Evolutionary conservation across 1,284 basidiomycete genomes (phyloP), one percentile per base, ranked within the genome.

Genomic region (Irpex rosettiformis): DNA sequence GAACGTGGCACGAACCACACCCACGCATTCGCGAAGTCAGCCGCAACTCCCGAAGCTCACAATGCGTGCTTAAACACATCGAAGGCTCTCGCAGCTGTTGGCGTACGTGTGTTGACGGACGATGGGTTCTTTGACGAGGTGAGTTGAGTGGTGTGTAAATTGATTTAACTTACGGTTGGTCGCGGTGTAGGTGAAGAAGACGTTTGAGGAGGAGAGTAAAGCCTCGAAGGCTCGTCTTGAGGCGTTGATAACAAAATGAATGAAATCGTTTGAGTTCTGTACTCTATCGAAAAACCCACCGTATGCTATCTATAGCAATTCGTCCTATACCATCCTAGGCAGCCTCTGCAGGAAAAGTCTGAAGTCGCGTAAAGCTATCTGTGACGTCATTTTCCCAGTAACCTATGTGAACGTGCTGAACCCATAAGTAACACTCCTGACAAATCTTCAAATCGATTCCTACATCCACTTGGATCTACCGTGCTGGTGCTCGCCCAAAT

Each of bases 1-100:
- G 77, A 77, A 3, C 71, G 79, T 48, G 86, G 86, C 25, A 84
- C 82, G 6, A 91, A 91, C 63, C 88, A 90, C 63, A 89, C 88
- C 1, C 73, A 79, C 3, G 81, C 74, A 0, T 91, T 91, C 67
- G 75, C 87, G 7, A 70, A 73, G 29, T 78, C 87, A 18, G 84
- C 89, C 24, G 74, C 76, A 28, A 84, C 80, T n/a, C 68, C 72
- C 37, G 82, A 82, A 61, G 88, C 89, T 8, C 89, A 91, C 66
- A 70, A 76, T 45, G 78, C 79, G 16, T 80, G 82, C 43, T 77
- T 91, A 65, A 69, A 72, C 16, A 71, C 84, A 21, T 77, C 83
- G 28, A 89, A 87, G 67, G 84, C 79, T 21, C 71, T 91, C 42
- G 85, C 88, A 4, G 72, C 81, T 59, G 81, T 79, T 0, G 87